These are phyloP conservation scores for Clitopilus hobsonii DNA, from an alignment of 768 basidiomycete species.

Conservation along the genomic window DNA sequence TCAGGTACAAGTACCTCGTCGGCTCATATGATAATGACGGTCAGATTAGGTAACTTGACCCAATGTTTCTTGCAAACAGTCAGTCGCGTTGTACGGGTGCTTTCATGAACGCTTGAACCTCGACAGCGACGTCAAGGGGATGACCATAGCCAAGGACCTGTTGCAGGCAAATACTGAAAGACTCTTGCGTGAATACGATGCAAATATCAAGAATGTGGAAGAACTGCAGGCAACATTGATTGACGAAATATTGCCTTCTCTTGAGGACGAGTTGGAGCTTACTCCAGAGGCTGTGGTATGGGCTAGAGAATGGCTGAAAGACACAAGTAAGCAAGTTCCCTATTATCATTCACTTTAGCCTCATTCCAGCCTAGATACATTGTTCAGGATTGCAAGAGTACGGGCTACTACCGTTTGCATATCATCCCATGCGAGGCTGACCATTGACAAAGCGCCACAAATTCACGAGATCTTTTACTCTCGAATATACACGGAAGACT, in stretches of 20 bases:
- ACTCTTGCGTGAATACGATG: slow-evolving; percentile 45
- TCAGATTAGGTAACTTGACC: neutral
- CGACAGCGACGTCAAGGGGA: neutral
- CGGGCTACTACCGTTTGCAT: slow-evolving; percentile 21
- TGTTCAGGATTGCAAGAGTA: slow-evolving; percentile 64
- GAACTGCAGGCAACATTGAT: slow-evolving; percentile 48
- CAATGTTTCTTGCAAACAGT: neutral
- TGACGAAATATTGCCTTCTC: slow-evolving; percentile 53
- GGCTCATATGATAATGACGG: neutral
- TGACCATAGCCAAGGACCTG: slow-evolving; percentile 30
- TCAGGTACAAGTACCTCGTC: neutral
- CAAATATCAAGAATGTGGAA: slow-evolving; percentile 40
- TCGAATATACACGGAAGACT: slow-evolving; percentile 52
- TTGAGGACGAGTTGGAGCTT: slow-evolving; percentile 54
- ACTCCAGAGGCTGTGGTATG: slow-evolving; percentile 39
- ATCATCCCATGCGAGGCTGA: slow-evolving; percentile 4
- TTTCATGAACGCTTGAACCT: neutral
- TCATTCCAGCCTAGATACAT: slow-evolving; percentile 32
- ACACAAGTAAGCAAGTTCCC: slow-evolving; percentile 47
- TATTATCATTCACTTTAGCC: neutral
- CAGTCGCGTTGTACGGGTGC: neutral
- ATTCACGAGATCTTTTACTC: slow-evolving; percentile 57
- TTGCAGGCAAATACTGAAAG: slow-evolving; percentile 42
- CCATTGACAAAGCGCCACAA: slow-evolving; percentile 51
- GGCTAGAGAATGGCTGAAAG: slow-evolving; percentile 60